phyloP scores from a whole-genome alignment of 257 asterid genomes.

The Solanum neorickii region DNA sequence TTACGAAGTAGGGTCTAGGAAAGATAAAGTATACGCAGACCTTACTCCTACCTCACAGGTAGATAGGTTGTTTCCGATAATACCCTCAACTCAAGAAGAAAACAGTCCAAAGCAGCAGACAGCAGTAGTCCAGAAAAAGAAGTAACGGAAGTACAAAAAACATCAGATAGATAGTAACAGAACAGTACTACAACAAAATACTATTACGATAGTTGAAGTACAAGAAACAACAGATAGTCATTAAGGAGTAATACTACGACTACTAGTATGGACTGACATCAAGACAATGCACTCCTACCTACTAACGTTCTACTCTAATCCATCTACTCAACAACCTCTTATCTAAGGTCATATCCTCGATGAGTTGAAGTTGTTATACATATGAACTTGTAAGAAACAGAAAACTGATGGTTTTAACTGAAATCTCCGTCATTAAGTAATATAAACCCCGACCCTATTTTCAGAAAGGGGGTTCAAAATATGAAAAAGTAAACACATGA shows the following conservation, averaged over 20 bases:
- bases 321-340: background rate
- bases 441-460: background rate
- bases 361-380: background rate
- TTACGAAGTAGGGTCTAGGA: background rate
- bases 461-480: background rate
- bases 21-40: background rate
- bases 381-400: background rate
- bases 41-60: background rate
- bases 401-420: background rate
- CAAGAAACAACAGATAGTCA: background rate
- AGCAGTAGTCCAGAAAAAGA: background rate
- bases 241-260: background rate
- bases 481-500: background rate
- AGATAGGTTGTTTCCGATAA: background rate
- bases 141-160: background rate
- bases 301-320: background rate
- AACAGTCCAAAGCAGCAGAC: background rate
- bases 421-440: background rate
- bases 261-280: background rate
- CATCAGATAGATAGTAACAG: background rate
- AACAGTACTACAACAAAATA: background rate
- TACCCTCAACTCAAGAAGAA: background rate
- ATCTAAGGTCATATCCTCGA: background rate
- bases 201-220: background rate
- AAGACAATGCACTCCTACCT: background rate